Evolutionary conservation across 345 rosid genomes (phyloP).

Genomic region (Syzygium jambos): DNA sequence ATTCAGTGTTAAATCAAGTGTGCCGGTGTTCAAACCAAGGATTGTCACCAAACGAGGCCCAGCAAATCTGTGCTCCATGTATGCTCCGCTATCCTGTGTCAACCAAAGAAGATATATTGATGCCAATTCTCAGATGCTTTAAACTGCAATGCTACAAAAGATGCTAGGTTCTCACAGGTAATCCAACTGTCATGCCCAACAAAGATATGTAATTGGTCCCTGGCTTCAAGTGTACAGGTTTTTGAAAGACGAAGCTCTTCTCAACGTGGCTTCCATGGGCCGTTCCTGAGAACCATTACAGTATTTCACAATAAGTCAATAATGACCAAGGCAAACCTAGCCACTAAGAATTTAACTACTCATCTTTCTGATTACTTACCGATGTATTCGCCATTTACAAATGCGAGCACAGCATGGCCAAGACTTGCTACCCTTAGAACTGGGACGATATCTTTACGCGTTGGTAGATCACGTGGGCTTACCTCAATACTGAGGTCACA

Average conservation of each 20-base stretch:
- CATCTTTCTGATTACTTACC: slow-evolving; percentile 34
- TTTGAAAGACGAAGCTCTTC: slow-evolving; percentile 75
- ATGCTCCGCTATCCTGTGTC: slow-evolving; percentile 85
- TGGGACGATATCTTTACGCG: slow-evolving; percentile 32
- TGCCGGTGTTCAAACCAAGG: slow-evolving; percentile 73
- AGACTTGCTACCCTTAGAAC: slow-evolving; percentile 66
- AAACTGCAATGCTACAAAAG: background rate
- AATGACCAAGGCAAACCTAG: background rate
- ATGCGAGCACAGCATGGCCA: slow-evolving; percentile 67
- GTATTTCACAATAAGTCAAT: background rate
- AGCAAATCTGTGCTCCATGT: slow-evolving; percentile 68
- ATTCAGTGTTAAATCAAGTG: slow-evolving; percentile 46
- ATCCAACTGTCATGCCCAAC: slow-evolving; percentile 49
- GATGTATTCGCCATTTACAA: slow-evolving; percentile 59
- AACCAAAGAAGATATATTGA: background rate
- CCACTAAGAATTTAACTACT: background rate
- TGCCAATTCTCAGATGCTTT: background rate
- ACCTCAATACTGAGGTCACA: slow-evolving; percentile 34
- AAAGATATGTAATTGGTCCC: slow-evolving; percentile 50
- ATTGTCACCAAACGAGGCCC: slow-evolving; percentile 60
- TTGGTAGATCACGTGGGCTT: slow-evolving; percentile 29
- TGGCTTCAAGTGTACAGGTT: slow-evolving; percentile 22
- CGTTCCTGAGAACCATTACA: slow-evolving; percentile 27
- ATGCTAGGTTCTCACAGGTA: slow-evolving; percentile 38
- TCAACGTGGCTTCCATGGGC: slow-evolving; percentile 82